Conservation (phyloP, 495 filamentous ascomycete species). For the Penicillium macrosclerotiorum region DNA sequence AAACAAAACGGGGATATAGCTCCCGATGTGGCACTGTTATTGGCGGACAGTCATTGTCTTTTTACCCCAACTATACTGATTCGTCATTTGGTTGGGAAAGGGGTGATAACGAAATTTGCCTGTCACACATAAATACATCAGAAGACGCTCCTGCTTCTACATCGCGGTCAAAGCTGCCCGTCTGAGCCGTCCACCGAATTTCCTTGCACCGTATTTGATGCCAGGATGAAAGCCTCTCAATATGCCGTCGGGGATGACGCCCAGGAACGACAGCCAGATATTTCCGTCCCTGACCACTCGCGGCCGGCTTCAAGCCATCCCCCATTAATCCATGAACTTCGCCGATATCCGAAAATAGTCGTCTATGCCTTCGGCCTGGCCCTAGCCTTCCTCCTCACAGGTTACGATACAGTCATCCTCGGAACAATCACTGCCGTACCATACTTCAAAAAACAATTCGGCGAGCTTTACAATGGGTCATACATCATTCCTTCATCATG, state of each 20-base stretch:
- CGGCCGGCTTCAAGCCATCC: not conserved
- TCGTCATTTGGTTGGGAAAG: too few species aligned
- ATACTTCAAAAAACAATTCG: slow-evolving; percentile 39
- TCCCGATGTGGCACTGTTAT: too few species aligned
- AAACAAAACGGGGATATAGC: too few species aligned
- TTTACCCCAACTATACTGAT: too few species aligned
- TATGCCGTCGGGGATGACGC: not conserved
- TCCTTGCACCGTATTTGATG: too few species aligned
- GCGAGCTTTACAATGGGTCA: slow-evolving; percentile 23
- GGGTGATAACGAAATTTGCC: too few species aligned
- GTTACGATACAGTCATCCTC: slow-evolving; percentile 46
- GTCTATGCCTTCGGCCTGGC: slow-evolving; percentile 27
- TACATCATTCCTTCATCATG: slow-evolving; percentile 47
- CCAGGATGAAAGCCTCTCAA: not conserved
- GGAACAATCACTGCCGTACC: slow-evolving; percentile 44
- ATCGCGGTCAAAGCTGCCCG: too few species aligned
- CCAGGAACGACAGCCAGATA: not conserved
- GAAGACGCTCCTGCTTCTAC: too few species aligned
- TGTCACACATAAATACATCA: too few species aligned
- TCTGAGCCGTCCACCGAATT: too few species aligned
- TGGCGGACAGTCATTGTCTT: too few species aligned
- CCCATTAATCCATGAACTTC: slow-evolving; percentile 9
- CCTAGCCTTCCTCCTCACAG: slow-evolving; percentile 35
- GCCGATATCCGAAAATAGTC: slow-evolving; percentile 21
- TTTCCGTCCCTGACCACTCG: not conserved